Conservation (phyloP, 371 early-diverging fungal species). For the Apophysomyces elegans region DNA sequence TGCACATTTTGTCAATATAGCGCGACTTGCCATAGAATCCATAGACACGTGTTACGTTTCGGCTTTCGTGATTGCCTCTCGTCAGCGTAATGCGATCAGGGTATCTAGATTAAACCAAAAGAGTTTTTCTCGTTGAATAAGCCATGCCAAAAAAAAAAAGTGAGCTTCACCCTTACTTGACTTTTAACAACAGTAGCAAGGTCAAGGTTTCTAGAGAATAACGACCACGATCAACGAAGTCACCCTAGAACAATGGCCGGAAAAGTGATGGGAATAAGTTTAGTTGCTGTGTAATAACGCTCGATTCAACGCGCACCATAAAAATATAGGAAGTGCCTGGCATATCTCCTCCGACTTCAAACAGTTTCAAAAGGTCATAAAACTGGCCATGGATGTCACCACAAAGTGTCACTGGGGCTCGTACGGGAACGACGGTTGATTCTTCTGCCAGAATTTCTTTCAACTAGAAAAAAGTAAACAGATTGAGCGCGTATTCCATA, state of each 20-base stretch:
- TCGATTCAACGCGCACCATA: constrained; percentile 60
- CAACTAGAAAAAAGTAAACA: constrained; percentile 56
- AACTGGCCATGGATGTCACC: constrained; percentile 99
- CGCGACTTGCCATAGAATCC: constrained; percentile 91
- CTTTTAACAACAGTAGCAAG: constrained; percentile 92
- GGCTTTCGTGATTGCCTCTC: constrained; percentile 98
- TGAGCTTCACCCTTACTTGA: constrained; percentile 55
- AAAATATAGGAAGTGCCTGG: constrained; percentile 98
- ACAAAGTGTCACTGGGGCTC: constrained; percentile 95
- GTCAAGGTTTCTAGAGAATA: constrained; percentile 98
- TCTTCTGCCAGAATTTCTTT: constrained; percentile 95
- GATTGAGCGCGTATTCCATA: not conserved
- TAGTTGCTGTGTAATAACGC: not conserved
- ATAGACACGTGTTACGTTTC: constrained; percentile 99
- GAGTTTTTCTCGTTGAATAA: not conserved
- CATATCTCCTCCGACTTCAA: constrained; percentile 96
- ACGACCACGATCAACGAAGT: constrained; percentile 99
- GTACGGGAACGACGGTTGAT: constrained; percentile 94
- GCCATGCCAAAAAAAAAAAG: not conserved
- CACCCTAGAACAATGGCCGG: constrained; percentile 65
- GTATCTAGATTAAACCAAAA: constrained; percentile 53
- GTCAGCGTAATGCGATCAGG: constrained; percentile 97
- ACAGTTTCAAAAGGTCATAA: constrained; percentile 97
- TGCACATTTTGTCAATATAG: not conserved
- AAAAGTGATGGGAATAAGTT: not conserved